These are phyloP conservation scores for Medicago lupulina DNA, from an alignment of 306 rosid species.

Conservation along the genomic window DNA sequence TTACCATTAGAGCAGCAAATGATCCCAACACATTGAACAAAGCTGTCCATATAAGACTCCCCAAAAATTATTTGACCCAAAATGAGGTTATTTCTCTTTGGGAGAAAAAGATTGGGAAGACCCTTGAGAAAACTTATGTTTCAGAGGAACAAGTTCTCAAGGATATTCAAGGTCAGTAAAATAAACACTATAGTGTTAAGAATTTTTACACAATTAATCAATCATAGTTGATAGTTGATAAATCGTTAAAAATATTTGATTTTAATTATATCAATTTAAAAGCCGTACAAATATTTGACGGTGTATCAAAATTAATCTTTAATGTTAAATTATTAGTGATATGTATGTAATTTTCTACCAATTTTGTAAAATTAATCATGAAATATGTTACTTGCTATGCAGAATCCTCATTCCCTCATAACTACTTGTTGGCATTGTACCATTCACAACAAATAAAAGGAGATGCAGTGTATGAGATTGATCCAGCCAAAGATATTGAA, in stretches of 20 bases:
- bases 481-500: constrained; percentile 48
- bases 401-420: constrained; percentile 45
- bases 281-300: background rate
- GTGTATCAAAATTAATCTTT: background rate
- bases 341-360: background rate
- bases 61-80: constrained; percentile 44
- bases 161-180: constrained; percentile 47
- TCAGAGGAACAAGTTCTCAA: constrained; percentile 53
- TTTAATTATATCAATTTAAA: no score
- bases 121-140: constrained; percentile 44
- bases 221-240: background rate
- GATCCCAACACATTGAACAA: constrained; percentile 61
- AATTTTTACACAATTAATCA: background rate
- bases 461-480: constrained; percentile 54
- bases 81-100: constrained; percentile 50
- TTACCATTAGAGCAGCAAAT: constrained; percentile 47
- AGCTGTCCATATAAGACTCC: constrained; percentile 47
- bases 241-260: no score
- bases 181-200: background rate
- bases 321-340: background rate
- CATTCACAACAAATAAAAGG: constrained; percentile 53
- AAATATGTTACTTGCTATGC: constrained; percentile 12
- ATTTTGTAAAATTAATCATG: background rate
- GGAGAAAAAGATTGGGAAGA: constrained; percentile 56
- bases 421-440: constrained; percentile 41